A percentile compares a stretch with the other conserved stretches of the same genome.
These are phyloP conservation scores for Acacia crassicarpa DNA, from an alignment of 306 rosid species.

Conservation along the genomic window DNA sequence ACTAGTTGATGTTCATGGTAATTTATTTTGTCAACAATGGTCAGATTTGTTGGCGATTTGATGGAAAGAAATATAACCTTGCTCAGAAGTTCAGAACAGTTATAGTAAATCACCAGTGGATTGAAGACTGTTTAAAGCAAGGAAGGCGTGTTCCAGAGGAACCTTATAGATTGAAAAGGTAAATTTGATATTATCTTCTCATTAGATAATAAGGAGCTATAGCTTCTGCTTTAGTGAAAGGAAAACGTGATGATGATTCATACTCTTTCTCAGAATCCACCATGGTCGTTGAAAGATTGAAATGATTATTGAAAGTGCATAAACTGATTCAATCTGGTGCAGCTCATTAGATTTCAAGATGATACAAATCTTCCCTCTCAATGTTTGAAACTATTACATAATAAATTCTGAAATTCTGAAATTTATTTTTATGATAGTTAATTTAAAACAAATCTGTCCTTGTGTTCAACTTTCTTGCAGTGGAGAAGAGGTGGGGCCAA, in stretches of 20 bases:
- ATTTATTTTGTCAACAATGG: constrained; percentile 17
- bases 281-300: neutral
- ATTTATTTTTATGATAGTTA: neutral
- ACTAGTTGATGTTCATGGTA: constrained; percentile 18
- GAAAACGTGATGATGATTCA: neutral
- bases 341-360: neutral
- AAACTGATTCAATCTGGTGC: neutral
- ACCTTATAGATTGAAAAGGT: constrained; percentile 69
- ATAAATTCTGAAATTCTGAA: neutral
- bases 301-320: neutral
- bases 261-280: neutral
- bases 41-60: constrained; percentile 77
- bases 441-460: constrained; percentile 15
- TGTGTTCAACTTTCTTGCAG: constrained; percentile 45
- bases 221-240: neutral
- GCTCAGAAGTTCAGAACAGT: constrained; percentile 51
- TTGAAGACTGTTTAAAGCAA: constrained; percentile 81
- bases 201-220: neutral
- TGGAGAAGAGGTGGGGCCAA: constrained; percentile 74
- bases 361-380: neutral
- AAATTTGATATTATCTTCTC: neutral
- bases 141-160: constrained; percentile 70
- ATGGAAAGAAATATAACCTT: constrained; percentile 66
- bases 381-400: neutral
- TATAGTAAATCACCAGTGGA: constrained; percentile 78